Percentiles rank a stretch among this genome's conserved stretches.
These are phyloP conservation scores for Ceratonia siliqua DNA, from an alignment of 306 rosid genomes.

Conservation along the genomic window DNA sequence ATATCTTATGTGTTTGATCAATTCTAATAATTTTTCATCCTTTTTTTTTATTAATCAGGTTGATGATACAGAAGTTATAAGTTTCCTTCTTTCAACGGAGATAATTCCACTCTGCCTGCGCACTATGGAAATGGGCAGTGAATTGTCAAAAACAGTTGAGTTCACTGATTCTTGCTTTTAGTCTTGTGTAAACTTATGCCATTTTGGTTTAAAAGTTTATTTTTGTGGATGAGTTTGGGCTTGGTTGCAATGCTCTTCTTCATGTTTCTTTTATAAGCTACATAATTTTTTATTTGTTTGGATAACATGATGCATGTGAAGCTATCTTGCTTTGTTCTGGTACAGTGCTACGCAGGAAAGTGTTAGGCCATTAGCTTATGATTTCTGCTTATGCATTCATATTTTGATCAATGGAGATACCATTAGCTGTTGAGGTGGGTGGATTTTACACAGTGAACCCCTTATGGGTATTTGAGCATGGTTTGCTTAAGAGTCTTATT, in stretches of 20 bases:
- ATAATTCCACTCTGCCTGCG: slow-evolving; percentile 92
- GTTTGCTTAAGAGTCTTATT: neutral
- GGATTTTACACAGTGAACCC: neutral
- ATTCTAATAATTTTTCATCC: neutral
- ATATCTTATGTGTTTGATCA: neutral
- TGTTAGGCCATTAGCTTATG: neutral
- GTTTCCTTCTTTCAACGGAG: slow-evolving; percentile 92
- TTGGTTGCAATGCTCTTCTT: slow-evolving; percentile 1
- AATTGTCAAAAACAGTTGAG: slow-evolving; percentile 94
- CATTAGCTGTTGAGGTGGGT: neutral
- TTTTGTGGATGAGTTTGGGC: slow-evolving; percentile 8
- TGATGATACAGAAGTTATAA: slow-evolving; percentile 92
- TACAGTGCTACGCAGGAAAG: neutral
- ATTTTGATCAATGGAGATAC: neutral
- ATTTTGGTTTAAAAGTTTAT: neutral
- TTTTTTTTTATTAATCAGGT: slow-evolving; percentile 55
- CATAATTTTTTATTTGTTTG: neutral
- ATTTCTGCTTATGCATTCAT: slow-evolving; percentile 17
- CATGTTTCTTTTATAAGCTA: neutral
- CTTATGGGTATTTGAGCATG: neutral
- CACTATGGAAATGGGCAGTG: slow-evolving; percentile 99
- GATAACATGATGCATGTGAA: neutral
- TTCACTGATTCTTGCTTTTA: slow-evolving; percentile 40
- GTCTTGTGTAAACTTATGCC: slow-evolving; percentile 1
- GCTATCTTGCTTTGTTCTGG: neutral